Evolutionary conservation across 441 rosid genomes (phyloP).

Genomic region (Hura crepitans): DNA sequence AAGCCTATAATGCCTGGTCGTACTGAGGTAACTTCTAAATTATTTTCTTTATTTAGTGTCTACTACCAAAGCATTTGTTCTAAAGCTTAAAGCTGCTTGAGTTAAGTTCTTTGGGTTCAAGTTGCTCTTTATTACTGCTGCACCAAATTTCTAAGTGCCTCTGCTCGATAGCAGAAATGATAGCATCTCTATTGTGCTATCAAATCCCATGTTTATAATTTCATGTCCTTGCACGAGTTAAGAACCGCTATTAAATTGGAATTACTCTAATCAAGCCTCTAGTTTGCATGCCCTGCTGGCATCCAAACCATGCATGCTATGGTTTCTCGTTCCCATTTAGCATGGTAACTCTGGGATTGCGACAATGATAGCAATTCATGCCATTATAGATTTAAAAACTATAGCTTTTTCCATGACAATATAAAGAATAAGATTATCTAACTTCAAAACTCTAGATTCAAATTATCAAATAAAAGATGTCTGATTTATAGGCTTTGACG

Average conservation of each 20-base stretch:
- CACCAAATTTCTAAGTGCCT: background rate
- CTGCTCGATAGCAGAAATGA: background rate
- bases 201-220: background rate
- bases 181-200: background rate
- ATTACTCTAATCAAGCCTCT: background rate
- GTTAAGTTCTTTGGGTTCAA: background rate
- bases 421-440: background rate
- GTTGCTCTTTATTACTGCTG: background rate
- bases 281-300: background rate
- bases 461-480: background rate
- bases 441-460: background rate
- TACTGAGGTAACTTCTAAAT: constrained; percentile 57
- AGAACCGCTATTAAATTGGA: background rate
- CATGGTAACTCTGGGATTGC: no score
- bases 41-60: background rate
- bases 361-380: background rate
- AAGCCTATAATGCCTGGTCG: constrained; percentile 95
- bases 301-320: background rate
- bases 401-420: background rate
- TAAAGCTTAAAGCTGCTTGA: constrained; percentile 1
- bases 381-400: background rate
- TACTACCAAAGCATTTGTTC: constrained; percentile 5
- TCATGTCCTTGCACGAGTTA: background rate
- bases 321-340: background rate
- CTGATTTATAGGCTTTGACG: background rate